Conservation (phyloP, 306 rosid genomes). For the Abrus precatorius region DNA sequence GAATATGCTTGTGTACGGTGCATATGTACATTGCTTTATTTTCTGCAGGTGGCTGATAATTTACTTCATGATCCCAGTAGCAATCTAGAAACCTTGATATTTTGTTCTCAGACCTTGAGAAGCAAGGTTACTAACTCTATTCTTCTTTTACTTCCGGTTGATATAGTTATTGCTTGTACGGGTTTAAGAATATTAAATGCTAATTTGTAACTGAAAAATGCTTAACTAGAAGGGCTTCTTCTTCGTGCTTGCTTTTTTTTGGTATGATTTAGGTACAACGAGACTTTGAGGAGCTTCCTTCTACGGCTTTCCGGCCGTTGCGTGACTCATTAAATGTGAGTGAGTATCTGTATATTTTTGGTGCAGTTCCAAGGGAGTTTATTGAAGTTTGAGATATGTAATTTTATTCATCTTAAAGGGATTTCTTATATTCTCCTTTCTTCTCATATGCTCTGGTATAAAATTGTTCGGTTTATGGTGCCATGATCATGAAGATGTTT, state of each 20-base stretch:
- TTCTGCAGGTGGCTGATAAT: slow-evolving; percentile 91
- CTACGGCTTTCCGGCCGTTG: slow-evolving; percentile 91
- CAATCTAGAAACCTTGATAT: slow-evolving; percentile 95
- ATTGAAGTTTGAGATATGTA: slow-evolving; percentile 3
- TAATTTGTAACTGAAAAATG: slow-evolving; percentile 22
- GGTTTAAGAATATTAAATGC: slow-evolving; percentile 36
- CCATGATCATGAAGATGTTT: slow-evolving; percentile 26
- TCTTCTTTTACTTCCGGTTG: slow-evolving; percentile 28
- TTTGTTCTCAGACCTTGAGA: slow-evolving; percentile 97
- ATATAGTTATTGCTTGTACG: not conserved
- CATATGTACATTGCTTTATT: slow-evolving; percentile 14
- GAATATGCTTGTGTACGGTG: slow-evolving; percentile 14
- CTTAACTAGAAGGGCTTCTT: slow-evolving; percentile 33
- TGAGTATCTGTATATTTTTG: slow-evolving; percentile 46
- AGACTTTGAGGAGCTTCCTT: slow-evolving; percentile 96
- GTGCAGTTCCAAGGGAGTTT: slow-evolving; percentile 28
- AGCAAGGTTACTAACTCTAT: slow-evolving; percentile 79
- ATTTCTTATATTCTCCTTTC: not conserved
- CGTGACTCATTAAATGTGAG: slow-evolving; percentile 99
- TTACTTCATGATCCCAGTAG: slow-evolving; percentile 95
- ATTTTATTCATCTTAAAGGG: not conserved
- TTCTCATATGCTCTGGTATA: not conserved
- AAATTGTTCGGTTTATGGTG: slow-evolving; percentile 8
- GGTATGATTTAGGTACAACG: slow-evolving; percentile 77
- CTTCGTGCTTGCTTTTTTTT: slow-evolving; percentile 29